Evolutionary conservation across 345 rosid species (phyloP), one percentile per base, ranked within the genome.

Genomic region (Camelina hispida): DNA sequence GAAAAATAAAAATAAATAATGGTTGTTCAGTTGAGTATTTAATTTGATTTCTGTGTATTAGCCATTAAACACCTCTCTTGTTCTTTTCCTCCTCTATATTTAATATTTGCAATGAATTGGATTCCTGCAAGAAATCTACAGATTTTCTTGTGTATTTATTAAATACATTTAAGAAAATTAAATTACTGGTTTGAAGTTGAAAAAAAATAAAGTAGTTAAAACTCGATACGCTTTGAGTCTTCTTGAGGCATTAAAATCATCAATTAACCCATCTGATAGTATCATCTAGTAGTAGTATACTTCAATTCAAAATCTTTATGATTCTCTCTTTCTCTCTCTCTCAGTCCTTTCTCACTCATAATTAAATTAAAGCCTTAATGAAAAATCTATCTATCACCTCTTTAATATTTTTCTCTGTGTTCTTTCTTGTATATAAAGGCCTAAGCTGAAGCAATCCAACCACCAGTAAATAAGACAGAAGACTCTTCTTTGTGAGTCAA

Each of bases 321-420:
- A 66, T 64, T 60, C 80, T 81, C 66, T 79, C 77, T 72, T 76
- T 73, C 61, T 71, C 78, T 60, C 81, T 73, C 63, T 73, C 79
- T 69, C 78, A 57, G 42, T 57, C 42, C 77, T 87, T 86, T 82
- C 91, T 82, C 82, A 76, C 81, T 84, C 87, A 61, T 80, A 83
- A 89, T 92, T 92, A 68, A 86, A 79, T 82, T 83, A 84, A 28
- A 81, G 87, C 87, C 85, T 91, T 88, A 83, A 87, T 81, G 78
- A 80, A 72, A 82, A 47, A 87, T 79, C 87, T 79, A 82, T 80
- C 84, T 66, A 83, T 70, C 86, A 66, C 52, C 71, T 44, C 65
- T 68, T 68, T 72, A 4, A 43, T 67, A 38, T 67, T 69, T 53
- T 28, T 67, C 56, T 73, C 51, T 82, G 79, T 87, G 84, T 68